These are phyloP conservation scores for Puccinia hordei DNA, from an alignment of 1,284 basidiomycete species.

Conservation along the genomic window DNA sequence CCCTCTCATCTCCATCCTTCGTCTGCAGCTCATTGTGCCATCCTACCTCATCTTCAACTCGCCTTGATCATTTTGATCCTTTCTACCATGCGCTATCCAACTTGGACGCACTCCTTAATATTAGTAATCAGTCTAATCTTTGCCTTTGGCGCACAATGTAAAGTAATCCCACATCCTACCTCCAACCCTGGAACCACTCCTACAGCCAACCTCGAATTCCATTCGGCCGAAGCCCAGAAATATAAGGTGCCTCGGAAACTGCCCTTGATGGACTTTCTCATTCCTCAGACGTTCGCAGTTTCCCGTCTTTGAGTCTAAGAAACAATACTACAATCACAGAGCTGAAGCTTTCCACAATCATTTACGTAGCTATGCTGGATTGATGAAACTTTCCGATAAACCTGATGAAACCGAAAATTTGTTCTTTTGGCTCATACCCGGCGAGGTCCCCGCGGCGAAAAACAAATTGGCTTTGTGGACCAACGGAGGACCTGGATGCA, in stretches of 20 bases:
- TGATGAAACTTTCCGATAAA: slow-evolving; percentile 69
- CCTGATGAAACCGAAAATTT: slow-evolving; percentile 71
- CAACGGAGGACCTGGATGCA: slow-evolving; percentile 16
- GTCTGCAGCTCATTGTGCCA: not conserved
- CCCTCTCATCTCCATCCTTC: not conserved
- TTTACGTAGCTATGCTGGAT: slow-evolving; percentile 65
- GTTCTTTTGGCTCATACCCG: slow-evolving; percentile 85
- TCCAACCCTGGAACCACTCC: not conserved
- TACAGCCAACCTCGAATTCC: not conserved
- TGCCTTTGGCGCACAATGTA: not conserved
- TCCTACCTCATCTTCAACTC: not conserved
- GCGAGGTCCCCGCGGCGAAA: slow-evolving; percentile 69
- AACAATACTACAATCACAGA: not conserved
- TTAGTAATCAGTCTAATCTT: not conserved
- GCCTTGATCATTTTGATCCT: not conserved
- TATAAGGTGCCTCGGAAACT: slow-evolving; percentile 16
- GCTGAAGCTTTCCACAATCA: not conserved
- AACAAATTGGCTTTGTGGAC: slow-evolving; percentile 66
- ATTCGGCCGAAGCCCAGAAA: not conserved
- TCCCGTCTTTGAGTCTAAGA: not conserved
- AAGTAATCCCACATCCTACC: not conserved
- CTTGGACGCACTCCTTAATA: slow-evolving; percentile 19
- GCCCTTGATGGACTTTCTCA: not conserved
- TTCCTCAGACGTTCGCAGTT: slow-evolving; percentile 7
- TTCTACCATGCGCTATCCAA: slow-evolving; percentile 16